phyloP scores from a whole-genome alignment of 2,329 filamentous ascomycete genomes.

The Colletotrichum acutatum region DNA sequence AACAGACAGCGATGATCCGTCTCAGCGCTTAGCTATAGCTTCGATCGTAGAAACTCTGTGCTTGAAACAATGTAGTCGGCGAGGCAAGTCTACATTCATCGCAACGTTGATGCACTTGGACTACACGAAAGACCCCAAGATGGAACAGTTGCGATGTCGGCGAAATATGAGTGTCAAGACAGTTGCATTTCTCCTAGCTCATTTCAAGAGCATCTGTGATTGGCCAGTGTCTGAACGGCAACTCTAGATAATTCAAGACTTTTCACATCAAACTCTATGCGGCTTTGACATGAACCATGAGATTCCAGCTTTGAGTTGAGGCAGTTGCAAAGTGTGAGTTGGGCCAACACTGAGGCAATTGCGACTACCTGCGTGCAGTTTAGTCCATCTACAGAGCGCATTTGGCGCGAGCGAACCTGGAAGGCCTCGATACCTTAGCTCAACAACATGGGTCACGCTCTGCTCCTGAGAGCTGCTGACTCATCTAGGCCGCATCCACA shows the following conservation, averaged over 20 bases:
- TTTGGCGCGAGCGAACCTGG: neutral
- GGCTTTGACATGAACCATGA: neutral
- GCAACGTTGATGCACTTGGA: neutral
- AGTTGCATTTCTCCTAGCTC: neutral
- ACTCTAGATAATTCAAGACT: neutral
- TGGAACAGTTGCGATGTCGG: slow-evolving; percentile 25
- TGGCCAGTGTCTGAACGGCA: neutral
- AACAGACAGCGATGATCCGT: neutral
- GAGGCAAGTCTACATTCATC: neutral
- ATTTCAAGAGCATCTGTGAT: slow-evolving; percentile 13
- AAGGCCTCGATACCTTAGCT: neutral
- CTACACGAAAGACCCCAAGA: neutral
- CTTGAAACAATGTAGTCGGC: neutral
- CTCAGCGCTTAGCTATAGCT: neutral
- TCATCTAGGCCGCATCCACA: neutral
- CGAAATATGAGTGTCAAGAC: neutral
- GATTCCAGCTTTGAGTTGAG: neutral
- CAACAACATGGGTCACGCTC: neutral
- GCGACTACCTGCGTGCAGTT: neutral
- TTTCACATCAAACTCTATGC: slow-evolving; percentile 3
- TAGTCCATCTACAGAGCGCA: neutral
- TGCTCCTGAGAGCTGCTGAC: slow-evolving; percentile 7
- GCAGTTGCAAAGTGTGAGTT: neutral
- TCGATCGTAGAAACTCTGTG: neutral
- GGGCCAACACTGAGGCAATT: neutral